Percentiles rank a stretch among this genome's conserved stretches.
Evolutionary conservation across 768 basidiomycete genomes (phyloP).

Genomic region (Trametes maxima): DNA sequence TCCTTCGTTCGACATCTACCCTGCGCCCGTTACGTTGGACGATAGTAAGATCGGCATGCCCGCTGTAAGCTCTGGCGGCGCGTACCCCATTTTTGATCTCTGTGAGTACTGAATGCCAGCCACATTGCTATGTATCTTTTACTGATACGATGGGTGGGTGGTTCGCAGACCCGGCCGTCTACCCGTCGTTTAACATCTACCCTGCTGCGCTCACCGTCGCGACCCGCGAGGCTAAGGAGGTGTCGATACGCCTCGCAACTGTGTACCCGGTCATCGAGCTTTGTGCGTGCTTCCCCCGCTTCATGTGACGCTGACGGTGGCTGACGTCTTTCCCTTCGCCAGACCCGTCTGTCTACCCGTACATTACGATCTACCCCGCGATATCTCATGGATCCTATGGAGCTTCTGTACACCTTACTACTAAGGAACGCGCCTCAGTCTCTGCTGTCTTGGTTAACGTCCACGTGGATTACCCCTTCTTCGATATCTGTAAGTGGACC

Average conservation of each 20-base stretch:
- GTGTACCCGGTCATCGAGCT: slow-evolving; percentile 30
- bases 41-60: slow-evolving; percentile 17
- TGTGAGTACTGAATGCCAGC: slow-evolving; percentile 29
- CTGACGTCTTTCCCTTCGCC: neutral
- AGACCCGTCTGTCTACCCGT: slow-evolving; percentile 48
- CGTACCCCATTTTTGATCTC: slow-evolving; percentile 40
- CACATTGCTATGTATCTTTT: neutral
- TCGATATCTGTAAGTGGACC: slow-evolving; percentile 22
- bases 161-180: slow-evolving; percentile 42
- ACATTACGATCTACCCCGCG: slow-evolving; percentile 42
- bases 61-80: slow-evolving; percentile 7
- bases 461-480: slow-evolving; percentile 15
- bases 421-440: neutral
- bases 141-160: neutral
- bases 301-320: neutral
- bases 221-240: slow-evolving; percentile 5
- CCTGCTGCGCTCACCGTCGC: slow-evolving; percentile 22
- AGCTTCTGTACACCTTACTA: neutral
- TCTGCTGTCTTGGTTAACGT: neutral
- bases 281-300: slow-evolving; percentile 24
- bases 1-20: slow-evolving; percentile 43
- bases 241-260: slow-evolving; percentile 4
- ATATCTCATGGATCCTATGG: neutral
- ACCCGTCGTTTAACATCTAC: slow-evolving; percentile 36
- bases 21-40: slow-evolving; percentile 19